These are phyloP conservation scores for Pseudocercospora fuligena DNA, from an alignment of 2,329 filamentous ascomycete species.

Conservation along the genomic window DNA sequence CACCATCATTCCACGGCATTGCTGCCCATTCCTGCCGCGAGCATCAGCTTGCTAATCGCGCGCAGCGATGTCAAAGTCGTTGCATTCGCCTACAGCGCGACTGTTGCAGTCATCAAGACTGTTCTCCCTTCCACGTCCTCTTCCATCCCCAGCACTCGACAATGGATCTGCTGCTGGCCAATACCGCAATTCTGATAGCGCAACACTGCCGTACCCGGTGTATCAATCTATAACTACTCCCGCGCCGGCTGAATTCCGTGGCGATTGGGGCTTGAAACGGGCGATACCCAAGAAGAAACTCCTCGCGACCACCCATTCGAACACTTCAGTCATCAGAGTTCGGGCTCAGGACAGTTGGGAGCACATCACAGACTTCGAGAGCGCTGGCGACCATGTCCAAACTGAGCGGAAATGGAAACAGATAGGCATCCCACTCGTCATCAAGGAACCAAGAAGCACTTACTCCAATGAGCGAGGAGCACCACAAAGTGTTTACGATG, in stretches of 20 bases:
- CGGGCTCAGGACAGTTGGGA: conserved; percentile 82
- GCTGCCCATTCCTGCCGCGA: not conserved
- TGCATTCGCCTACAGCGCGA: conserved; percentile 63
- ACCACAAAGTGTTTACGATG: conserved; percentile 47
- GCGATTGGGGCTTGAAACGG: conserved; percentile 93
- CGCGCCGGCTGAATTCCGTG: conserved; percentile 70
- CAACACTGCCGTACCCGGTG: conserved; percentile 79
- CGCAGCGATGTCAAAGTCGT: conserved; percentile 43
- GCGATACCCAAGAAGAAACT: conserved; percentile 70
- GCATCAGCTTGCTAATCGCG: not conserved
- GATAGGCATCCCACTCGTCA: conserved; percentile 72
- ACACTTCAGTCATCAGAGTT: conserved; percentile 76
- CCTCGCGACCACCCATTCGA: conserved; percentile 65
- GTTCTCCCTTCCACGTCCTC: conserved; percentile 80
- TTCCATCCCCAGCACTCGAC: conserved; percentile 63
- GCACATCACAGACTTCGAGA: conserved; percentile 86
- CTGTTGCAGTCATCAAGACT: conserved; percentile 86
- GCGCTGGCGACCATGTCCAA: conserved; percentile 78
- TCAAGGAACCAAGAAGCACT: conserved; percentile 41
- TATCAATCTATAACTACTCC: conserved; percentile 82
- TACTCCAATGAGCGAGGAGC: conserved; percentile 20
- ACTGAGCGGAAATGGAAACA: conserved; percentile 87
- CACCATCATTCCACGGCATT: not conserved
- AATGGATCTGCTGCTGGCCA: conserved; percentile 53
- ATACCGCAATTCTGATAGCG: conserved; percentile 65